Evolutionary conservation across 352 stramenopile species (phyloP), one percentile per base, ranked within the genome.

Genomic region (Phytophthora citrophthora): DNA sequence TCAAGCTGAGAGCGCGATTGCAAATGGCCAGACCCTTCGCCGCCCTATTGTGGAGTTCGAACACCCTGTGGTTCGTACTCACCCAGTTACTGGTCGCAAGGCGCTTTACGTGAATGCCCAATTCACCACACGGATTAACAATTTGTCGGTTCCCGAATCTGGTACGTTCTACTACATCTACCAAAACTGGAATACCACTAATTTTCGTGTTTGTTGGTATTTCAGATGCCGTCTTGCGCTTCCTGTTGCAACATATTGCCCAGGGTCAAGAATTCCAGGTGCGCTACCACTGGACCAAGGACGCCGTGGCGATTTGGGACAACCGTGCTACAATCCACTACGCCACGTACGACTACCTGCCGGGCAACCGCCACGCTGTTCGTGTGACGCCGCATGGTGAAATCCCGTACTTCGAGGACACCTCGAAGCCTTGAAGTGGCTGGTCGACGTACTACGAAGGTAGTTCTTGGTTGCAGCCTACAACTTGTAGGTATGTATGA

Each of bases 1-100:
- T 15, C 58, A 66, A 61, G 49, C 58, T 4, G 58, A 61, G 38
- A 43, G 24, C 10, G 49, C 58, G 7, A 53, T 60, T 10, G 58
- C 58, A 1, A 46, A 54, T 1, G 74, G 71, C 6, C 32, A 65
- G 3, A 78, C 52, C 2, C 32, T 83, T 2, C 71, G 69, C 38
- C 74, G 74, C 2, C 58, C 64, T 7, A 49, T 61, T 12, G 71
- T 77, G 12, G 71, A 74, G 52, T 74, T 70, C 3, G 68, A 76
- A 27, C 76, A 84, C 56, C 72, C 76, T 2, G 62, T 84, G 12
- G 61, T 84, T 20, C 72, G 72, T 32, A 84, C 70, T 9, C 76
- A 84, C 44, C 76, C 76, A 1, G 58, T 66, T 1, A 60, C 58
- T 13, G 58, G 58, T n/a, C 58, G 58, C 9, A 66, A 66, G 18